Evolutionary conservation across 345 rosid genomes (phyloP).

Genomic region (Brassica cretica): DNA sequence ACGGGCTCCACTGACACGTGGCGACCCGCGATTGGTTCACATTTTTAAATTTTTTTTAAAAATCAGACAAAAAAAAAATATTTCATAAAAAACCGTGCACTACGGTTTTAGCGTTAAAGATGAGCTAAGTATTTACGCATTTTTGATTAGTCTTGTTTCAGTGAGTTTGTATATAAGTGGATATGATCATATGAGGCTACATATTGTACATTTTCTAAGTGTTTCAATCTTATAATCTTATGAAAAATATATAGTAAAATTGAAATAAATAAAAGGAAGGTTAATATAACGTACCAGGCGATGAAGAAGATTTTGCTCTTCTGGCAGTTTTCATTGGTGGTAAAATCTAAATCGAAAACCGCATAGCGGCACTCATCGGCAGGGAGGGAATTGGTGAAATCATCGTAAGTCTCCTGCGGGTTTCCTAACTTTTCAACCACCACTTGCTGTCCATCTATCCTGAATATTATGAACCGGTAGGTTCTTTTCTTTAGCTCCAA

Average conservation of each 20-base stretch:
- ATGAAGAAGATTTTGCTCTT: slow-evolving; percentile 81
- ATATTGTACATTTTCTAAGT: background rate
- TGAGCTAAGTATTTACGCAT: background rate
- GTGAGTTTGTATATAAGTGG: background rate
- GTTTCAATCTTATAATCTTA: background rate
- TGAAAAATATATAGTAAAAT: background rate
- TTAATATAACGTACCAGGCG: slow-evolving; percentile 47
- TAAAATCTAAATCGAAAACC: slow-evolving; percentile 51
- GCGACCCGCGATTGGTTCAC: too few relatives aligned
- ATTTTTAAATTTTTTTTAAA: too few relatives aligned
- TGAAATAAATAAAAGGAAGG: background rate
- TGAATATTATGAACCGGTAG: slow-evolving; percentile 61
- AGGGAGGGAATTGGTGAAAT: slow-evolving; percentile 59
- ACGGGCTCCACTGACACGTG: too few relatives aligned
- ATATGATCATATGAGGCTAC: background rate
- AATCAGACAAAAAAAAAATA: too few relatives aligned
- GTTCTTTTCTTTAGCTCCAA: slow-evolving; percentile 67
- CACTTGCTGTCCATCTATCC: slow-evolving; percentile 70
- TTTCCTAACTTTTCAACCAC: slow-evolving; percentile 60
- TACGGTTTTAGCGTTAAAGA: too few relatives aligned
- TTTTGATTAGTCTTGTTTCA: background rate
- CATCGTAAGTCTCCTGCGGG: slow-evolving; percentile 51
- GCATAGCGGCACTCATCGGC: slow-evolving; percentile 65
- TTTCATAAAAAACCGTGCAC: too few relatives aligned
- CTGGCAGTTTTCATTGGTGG: slow-evolving; percentile 62